phyloP scores from a whole-genome alignment of 2,329 filamentous ascomycete genomes.

The Colletotrichum sp. region DNA sequence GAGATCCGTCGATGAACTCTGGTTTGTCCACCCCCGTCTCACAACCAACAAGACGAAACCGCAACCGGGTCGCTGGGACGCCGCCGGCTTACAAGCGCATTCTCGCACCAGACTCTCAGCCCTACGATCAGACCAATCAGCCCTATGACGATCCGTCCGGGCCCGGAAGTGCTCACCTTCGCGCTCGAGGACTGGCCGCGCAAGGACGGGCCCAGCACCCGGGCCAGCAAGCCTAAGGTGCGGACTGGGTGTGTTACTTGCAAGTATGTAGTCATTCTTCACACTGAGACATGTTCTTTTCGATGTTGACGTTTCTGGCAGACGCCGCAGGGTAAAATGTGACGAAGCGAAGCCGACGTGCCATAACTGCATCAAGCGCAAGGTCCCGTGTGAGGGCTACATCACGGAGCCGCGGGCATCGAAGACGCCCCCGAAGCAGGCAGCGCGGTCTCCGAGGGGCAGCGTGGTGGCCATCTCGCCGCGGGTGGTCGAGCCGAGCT shows the following conservation, averaged over 20 bases:
- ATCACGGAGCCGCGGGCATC: not conserved
- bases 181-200: constrained; percentile 13
- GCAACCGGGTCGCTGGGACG: not conserved
- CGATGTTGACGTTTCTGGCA: not conserved
- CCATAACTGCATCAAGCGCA: constrained; percentile 6
- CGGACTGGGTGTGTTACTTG: constrained; percentile 23
- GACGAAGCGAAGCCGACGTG: constrained; percentile 14
- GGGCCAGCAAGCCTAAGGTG: constrained; percentile 23
- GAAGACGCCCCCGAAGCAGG: not conserved
- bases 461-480: not conserved
- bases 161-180: constrained; percentile 7
- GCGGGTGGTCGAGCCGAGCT: not conserved
- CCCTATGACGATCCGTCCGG: not conserved
- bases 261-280: not conserved
- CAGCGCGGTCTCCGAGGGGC: not conserved
- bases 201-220: not conserved
- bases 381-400: constrained; percentile 10
- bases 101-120: not conserved
- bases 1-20: not conserved
- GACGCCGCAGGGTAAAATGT: constrained; percentile 12
- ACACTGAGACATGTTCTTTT: not conserved
- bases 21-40: not conserved
- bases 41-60: not conserved
- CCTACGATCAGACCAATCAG: not conserved
- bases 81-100: not conserved